Percentiles rank a stretch among this genome's conserved stretches.
These are phyloP conservation scores for Pythium rishiriense DNA, from an alignment of 352 stramenopile genomes.

Conservation along the genomic window DNA sequence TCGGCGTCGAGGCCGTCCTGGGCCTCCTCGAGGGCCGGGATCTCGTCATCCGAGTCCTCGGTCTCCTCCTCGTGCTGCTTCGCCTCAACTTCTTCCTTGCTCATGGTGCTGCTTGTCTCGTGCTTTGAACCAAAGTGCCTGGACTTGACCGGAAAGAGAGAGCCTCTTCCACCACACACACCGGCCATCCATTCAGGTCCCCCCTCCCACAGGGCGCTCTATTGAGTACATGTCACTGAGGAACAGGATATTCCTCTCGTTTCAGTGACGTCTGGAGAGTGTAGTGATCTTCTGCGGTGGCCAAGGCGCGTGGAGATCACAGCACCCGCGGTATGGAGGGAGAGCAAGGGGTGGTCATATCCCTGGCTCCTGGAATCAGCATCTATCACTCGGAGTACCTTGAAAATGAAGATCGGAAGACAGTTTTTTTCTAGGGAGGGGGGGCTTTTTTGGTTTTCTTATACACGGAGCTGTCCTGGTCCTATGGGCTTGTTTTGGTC, in stretches of 20 bases:
- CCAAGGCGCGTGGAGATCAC: no score
- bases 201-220: slow-evolving; percentile 9
- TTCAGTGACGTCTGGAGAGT: not conserved
- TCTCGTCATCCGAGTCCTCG: slow-evolving; percentile 80
- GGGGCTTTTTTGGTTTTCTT: slow-evolving; percentile 20
- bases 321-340: no score
- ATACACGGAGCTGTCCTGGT: slow-evolving; percentile 17
- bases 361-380: no score
- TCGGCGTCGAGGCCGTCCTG: slow-evolving; percentile 64
- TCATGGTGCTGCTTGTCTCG: slow-evolving; percentile 32
- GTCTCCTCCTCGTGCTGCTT: slow-evolving; percentile 58
- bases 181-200: slow-evolving; percentile 17
- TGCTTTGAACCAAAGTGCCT: slow-evolving; percentile 16
- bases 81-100: slow-evolving; percentile 40
- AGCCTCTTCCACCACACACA: not conserved
- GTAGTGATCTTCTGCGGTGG: not conserved
- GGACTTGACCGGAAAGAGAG: not conserved
- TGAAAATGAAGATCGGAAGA: no score
- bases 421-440: slow-evolving; percentile 4
- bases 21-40: slow-evolving; percentile 76
- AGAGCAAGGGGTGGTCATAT: no score
- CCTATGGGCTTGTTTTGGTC: slow-evolving; percentile 1
- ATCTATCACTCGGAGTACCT: no score
- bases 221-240: slow-evolving; percentile 19
- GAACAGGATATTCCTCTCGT: slow-evolving; percentile 3